phyloP scores from a whole-genome alignment of 352 stramenopile genomes.

The Globisporangium yorkense region DNA sequence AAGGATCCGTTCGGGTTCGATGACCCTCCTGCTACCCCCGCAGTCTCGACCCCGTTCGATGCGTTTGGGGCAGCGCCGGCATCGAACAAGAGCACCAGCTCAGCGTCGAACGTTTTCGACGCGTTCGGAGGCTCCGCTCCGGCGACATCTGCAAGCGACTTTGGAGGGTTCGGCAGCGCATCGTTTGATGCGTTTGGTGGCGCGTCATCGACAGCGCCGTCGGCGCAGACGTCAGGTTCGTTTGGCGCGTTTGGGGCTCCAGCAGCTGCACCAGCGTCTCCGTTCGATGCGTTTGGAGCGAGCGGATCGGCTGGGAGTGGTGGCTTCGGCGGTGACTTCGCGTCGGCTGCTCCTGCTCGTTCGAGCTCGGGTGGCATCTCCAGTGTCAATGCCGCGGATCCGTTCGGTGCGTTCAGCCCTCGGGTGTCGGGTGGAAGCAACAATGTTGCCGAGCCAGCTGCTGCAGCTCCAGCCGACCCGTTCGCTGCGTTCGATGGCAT shows the following conservation, averaged over 20 bases:
- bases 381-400: slow-evolving; percentile 5
- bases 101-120: slow-evolving; percentile 19
- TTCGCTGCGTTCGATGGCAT: slow-evolving; percentile 67
- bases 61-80: slow-evolving; percentile 5
- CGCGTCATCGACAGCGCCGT: background rate
- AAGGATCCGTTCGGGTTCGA: slow-evolving; percentile 59
- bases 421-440: slow-evolving; percentile 14
- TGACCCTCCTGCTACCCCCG: slow-evolving; percentile 14
- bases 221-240: background rate
- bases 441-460: slow-evolving; percentile 8
- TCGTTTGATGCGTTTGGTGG: slow-evolving; percentile 33
- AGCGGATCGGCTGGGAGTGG: slow-evolving; percentile 8
- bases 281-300: slow-evolving; percentile 33
- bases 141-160: background rate
- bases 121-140: slow-evolving; percentile 14
- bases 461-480: slow-evolving; percentile 24
- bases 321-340: slow-evolving; percentile 28
- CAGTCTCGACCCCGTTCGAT: slow-evolving; percentile 3
- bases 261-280: slow-evolving; percentile 3
- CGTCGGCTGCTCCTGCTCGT: slow-evolving; percentile 12
- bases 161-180: slow-evolving; percentile 6
- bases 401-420: slow-evolving; percentile 20
- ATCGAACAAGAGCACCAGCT: background rate
- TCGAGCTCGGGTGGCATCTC: slow-evolving; percentile 19
- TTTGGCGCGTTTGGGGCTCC: slow-evolving; percentile 33